phyloP scores from a whole-genome alignment of 2,329 filamentous ascomycete species.

The Alternaria sp. region DNA sequence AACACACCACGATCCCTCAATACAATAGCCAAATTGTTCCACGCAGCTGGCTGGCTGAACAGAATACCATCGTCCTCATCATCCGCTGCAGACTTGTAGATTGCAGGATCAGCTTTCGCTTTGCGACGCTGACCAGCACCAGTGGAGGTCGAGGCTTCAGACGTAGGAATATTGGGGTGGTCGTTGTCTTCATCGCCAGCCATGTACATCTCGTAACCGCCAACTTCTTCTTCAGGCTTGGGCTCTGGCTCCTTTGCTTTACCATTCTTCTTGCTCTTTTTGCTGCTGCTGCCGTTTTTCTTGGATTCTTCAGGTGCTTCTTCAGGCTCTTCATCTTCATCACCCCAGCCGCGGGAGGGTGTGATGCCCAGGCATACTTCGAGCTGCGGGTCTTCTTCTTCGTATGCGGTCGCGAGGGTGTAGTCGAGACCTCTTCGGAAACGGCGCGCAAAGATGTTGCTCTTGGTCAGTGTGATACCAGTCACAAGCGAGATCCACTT shows the following conservation, averaged over 20 bases:
- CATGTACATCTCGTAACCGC: conserved; percentile 92
- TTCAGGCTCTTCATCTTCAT: conserved; percentile 66
- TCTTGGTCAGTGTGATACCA: conserved; percentile 74
- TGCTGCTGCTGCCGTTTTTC: conserved; percentile 47
- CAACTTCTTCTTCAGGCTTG: conserved; percentile 65
- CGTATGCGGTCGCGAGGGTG: conserved; percentile 88
- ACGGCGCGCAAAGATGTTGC: conserved; percentile 81
- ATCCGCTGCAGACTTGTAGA: conserved; percentile 69
- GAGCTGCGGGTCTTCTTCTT: conserved; percentile 74
- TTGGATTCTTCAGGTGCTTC: conserved; percentile 58
- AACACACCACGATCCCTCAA: conserved; percentile 85
- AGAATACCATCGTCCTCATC: conserved; percentile 80
- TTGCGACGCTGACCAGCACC: conserved; percentile 59
- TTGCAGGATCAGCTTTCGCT: conserved; percentile 73
- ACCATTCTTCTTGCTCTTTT: conserved; percentile 38
- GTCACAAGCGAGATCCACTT: conserved; percentile 91
- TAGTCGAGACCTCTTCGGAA: conserved; percentile 92
- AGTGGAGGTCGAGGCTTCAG: conserved; percentile 50
- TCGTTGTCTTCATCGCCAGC: conserved; percentile 72
- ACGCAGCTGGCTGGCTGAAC: conserved; percentile 74
- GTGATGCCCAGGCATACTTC: conserved; percentile 91
- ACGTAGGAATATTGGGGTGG: conserved; percentile 54
- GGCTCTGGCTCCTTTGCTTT: conserved; percentile 26
- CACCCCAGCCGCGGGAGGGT: conserved; percentile 85
- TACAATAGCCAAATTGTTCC: conserved; percentile 94